Evolutionary conservation across 192 early-diverging fungal genomes (phyloP), one percentile per base, ranked within the genome.

Genomic region (Umbelopsis ramanniana): DNA sequence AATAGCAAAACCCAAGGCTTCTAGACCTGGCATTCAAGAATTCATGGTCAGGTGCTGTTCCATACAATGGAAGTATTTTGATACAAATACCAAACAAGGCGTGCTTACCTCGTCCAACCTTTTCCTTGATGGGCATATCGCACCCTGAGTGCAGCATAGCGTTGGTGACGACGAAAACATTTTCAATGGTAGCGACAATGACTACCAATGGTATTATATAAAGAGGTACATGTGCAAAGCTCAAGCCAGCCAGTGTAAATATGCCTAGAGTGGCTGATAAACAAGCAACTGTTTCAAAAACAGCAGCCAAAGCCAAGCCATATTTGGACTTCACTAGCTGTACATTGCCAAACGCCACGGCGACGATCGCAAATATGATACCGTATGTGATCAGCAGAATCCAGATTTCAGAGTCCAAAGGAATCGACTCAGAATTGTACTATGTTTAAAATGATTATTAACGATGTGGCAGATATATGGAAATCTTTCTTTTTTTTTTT

Each of bases 251-350:
- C 14, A 86, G 72, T 3, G 82, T 79, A 47, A 86, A 91, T 33
- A 94, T 76, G 7, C 92, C 90, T 52, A 92, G 79, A 2, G 90
- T 85, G 79, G 88, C 88, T 11, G 82, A 76, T 24, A 91, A 74
- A 4, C 86, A 90, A 23, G 84, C 86, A 72, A 89, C 79, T 8
- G 90, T 84, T 66, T 89, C 86, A n/a, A 86, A 79, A 0, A 94
- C 83, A 2, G 91, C 89, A 6, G 89, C 90, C 17, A 90, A 76
- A 0, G 89, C 89, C 12, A 94, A 78, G 7, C 87, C 88, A 73
- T 89, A 87, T 66, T 92, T 93, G 10, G 92, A 93, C 73, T 92
- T 94, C 35, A 94, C 90, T 6, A 92, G 76, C 75, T 91, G 88
- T 3, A 93, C 83, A 26, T 83, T 76, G 21, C 85, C 88, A 38